phyloP scores from a whole-genome alignment of 1,284 basidiomycete species.

The Amylostereum areolatum region DNA sequence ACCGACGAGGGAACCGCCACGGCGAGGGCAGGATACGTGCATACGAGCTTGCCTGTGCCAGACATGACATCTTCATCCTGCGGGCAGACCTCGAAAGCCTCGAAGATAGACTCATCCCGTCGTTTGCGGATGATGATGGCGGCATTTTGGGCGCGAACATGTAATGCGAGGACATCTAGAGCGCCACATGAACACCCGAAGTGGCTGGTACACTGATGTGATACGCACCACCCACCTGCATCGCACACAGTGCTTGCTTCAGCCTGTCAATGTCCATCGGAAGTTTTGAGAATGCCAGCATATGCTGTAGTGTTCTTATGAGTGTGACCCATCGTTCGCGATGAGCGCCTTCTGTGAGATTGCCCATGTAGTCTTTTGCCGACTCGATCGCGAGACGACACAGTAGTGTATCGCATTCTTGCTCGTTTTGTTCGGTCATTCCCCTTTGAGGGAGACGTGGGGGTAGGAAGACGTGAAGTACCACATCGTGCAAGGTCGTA shows the following conservation, averaged over 20 bases:
- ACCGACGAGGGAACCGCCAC: slow-evolving; percentile 27
- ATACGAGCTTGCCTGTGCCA: slow-evolving; percentile 31
- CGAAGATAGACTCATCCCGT: slow-evolving; percentile 22
- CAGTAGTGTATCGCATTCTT: not conserved
- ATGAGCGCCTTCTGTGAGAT: not conserved
- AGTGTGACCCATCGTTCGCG: not conserved
- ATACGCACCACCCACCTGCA: too few relatives aligned
- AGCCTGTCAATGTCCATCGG: too few relatives aligned
- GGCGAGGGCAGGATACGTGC: slow-evolving; percentile 26
- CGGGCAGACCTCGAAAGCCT: slow-evolving; percentile 38
- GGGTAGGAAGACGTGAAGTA: slow-evolving; percentile 32
- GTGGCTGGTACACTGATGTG: too few relatives aligned
- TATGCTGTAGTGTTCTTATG: not conserved
- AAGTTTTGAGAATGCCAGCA: not conserved
- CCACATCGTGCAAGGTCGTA: not conserved
- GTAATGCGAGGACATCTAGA: slow-evolving; percentile 23
- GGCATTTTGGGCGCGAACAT: slow-evolving; percentile 38
- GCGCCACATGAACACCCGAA: too few relatives aligned
- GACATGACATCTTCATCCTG: slow-evolving; percentile 26
- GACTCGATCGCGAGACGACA: not conserved
- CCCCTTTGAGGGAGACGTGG: slow-evolving; percentile 32
- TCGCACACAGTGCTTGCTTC: too few relatives aligned
- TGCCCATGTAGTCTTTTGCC: slow-evolving; percentile 1
- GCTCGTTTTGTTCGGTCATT: slow-evolving; percentile 1
- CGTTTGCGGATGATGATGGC: slow-evolving; percentile 31